These are phyloP conservation scores for Nitzschia inconspicua DNA, from an alignment of 108 stramenopile species.

Conservation along the genomic window DNA sequence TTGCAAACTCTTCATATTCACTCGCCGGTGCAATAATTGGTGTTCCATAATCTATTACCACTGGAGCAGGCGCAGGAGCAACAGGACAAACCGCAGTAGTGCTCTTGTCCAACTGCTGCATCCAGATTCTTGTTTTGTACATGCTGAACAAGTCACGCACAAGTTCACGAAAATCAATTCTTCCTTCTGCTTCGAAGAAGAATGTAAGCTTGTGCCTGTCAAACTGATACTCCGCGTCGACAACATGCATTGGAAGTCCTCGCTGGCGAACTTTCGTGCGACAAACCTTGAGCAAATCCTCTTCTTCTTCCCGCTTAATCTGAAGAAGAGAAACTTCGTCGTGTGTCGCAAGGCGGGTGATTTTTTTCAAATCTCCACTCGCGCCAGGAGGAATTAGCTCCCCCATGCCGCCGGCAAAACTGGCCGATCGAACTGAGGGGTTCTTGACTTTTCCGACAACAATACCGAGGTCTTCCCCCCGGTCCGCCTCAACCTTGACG, in stretches of 20 bases:
- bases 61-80: conserved; percentile 12
- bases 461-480: conserved; percentile 95
- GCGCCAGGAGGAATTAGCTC: conserved; percentile 27
- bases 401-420: conserved; percentile 40
- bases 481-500: conserved; percentile 98
- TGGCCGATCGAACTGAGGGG: conserved; percentile 10
- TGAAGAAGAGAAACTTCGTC: conserved; percentile 83
- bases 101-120: conserved; percentile 91
- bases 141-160: conserved; percentile 96
- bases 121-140: conserved; percentile 98
- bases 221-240: conserved; percentile 98
- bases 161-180: conserved; percentile 97
- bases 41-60: conserved; percentile 41
- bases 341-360: conserved; percentile 81
- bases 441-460: conserved; percentile 70
- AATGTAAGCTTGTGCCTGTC: conserved; percentile 97
- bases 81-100: conserved; percentile 34
- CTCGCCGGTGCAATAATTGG: conserved; percentile 52
- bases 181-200: conserved; percentile 94
- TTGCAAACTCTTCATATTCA: conserved; percentile 32
- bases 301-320: conserved; percentile 89
- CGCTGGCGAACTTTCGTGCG: conserved; percentile 87
- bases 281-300: conserved; percentile 89
- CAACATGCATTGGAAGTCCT: conserved; percentile 88
- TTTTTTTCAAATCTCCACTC: conserved; percentile 71